Evolutionary conservation across 2,329 filamentous ascomycete genomes (phyloP), one percentile per base, ranked within the genome.

Genomic region (Colletotrichum viniferum): DNA sequence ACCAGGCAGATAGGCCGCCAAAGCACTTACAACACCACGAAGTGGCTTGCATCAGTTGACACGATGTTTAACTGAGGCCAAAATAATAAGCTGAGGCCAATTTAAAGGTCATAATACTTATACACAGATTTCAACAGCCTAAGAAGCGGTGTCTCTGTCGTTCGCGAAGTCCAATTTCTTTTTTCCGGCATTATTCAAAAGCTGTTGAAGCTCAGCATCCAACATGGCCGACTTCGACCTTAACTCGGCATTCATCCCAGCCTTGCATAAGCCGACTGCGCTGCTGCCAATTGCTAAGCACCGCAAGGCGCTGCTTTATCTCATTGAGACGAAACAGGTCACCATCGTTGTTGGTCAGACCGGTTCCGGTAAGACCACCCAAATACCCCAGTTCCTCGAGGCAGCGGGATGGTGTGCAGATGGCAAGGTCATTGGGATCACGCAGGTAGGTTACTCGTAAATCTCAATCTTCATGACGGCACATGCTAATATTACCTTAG

Each of bases 341-440:
- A 96, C 95, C 0, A 95, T 98, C 66, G 92, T 98, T 14, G 92
- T 98, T 70, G 97, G 96, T 10, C 96, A 98, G 82, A 98, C 97
- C 2, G 97, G 97, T 5, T 98, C 95, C 28, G 96, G 96, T 56
- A 98, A 98, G 85, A 98, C 96, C 2, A 98, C 97, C 0, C 97
- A 98, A 82, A 93, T 98, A 58, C 97, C 97, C 1, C 96, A 98
- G 79, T 98, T 94, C 80, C 90, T 98, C 14, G 93, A 98, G 73
- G 89, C 94, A 79, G 95, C 94, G 80, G 96, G 96, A 84, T 98
- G 96, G 96, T 96, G 95, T 82, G 88, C 90, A 32, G 91, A 96
- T 81, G 95, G 94, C 24, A 97, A 96, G 81, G 84, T 94, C 61
- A 94, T 99, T 78, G 96, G 93, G 24, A 90, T 98, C 58, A 98